Base-by-base conservation (phyloP, 331 rosid genomes). In the Phaseolus coccineus region DNA sequence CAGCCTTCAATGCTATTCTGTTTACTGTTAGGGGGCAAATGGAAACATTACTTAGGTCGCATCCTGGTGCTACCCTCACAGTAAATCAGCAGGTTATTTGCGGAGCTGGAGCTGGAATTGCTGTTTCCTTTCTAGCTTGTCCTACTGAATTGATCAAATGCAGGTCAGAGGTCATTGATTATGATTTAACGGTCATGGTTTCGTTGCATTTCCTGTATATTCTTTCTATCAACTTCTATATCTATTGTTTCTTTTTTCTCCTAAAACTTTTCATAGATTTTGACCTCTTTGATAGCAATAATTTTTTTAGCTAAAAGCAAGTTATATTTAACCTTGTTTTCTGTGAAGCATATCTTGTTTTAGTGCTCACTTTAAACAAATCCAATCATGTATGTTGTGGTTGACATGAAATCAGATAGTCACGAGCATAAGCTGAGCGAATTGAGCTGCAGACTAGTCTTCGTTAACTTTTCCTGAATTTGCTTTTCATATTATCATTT, bases 91-190 rank as follows among this genome's bases (percentile, higher is more conserved):
- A 96, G 78, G 39, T 89, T 25, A 27, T 93, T 74, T 86, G 91
- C 84, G 97, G 98, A 66, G 98, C 94, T 31, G 99, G 98, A 64
- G 99, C 99, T 75, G 98, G 99, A 73, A n/a, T 96, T 75, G 96
- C 98, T n/a, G 99, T 96, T 68, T 96, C 99, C 50, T 51, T 96
- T 81, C 90, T 96, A 46, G 99, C 97, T 77, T 93, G 99, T 86
- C 99, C 99, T 31, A 96, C 98, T 46, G 99, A 96, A 80, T 80
- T 96, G 77, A 85, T 96, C 86, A 96, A 96, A 84, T 96, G 99
- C 94, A 96, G 99, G 99, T 93, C 71, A 27, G 92, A 87, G 94
- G 88, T 87, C 69, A 14, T 71, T 83, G 65, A 19, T 83, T n/a
- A 53, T 52, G 50, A 19, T 47, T 66, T 81, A 27, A 73, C 66